Evolutionary conservation across 129 eudicot species (phyloP).

Genomic region (Lonicera japonica): DNA sequence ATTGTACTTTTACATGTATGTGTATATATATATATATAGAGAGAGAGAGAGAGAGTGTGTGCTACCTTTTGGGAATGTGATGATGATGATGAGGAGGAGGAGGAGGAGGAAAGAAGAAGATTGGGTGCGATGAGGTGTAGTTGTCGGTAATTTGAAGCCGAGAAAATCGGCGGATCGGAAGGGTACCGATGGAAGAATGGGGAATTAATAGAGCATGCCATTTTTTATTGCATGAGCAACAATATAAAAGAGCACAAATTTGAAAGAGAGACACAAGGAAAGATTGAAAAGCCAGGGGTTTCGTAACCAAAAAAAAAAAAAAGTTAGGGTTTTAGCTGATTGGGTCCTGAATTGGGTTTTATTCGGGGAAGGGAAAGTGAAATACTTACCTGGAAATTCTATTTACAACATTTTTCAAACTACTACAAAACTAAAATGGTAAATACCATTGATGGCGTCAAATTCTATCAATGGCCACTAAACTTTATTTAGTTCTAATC

Average conservation of each 20-base stretch:
- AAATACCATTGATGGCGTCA: no score
- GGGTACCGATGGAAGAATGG: neutral
- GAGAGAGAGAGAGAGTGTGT: neutral
- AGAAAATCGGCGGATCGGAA: neutral
- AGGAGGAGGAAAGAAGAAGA: neutral
- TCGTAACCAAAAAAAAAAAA: no score
- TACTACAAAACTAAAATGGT: no score
- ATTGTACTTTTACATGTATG: neutral
- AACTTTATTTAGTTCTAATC: no score
- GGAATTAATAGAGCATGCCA: neutral
- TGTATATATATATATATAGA: no score
- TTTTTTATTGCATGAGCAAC: neutral
- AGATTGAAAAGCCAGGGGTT: no score
- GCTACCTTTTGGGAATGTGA: conserved; percentile 5
- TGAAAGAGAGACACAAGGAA: no score
- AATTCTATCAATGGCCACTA: no score
- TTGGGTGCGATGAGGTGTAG: neutral
- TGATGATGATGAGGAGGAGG: neutral
- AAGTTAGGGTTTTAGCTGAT: neutral
- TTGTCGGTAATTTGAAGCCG: neutral
- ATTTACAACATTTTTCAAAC: no score
- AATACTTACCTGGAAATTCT: no score
- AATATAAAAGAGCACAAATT: no score
- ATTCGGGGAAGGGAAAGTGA: neutral
- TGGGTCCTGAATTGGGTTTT: neutral